These are phyloP conservation scores for Stachybotrys elegans DNA, from an alignment of 2,329 filamentous ascomycete genomes.

Conservation along the genomic window DNA sequence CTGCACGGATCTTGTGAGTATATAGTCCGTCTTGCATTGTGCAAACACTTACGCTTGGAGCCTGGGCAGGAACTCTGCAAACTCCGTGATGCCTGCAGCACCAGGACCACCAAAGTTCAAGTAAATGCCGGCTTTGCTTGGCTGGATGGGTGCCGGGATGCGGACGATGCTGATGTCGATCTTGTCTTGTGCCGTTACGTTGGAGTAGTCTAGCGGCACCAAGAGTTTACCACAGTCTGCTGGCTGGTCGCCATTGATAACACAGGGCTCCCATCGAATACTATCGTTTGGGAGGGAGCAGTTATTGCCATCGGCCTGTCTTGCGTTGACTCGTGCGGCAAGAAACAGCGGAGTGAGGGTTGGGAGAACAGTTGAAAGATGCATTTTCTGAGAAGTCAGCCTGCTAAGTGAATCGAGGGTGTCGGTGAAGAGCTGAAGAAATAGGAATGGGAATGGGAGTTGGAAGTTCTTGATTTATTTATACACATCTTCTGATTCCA, in stretches of 20 bases:
- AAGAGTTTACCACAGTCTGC: conserved; percentile 22
- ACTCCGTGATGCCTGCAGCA: background rate
- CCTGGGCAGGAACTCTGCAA: background rate
- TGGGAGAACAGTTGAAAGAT: too few species aligned
- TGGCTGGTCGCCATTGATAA: background rate
- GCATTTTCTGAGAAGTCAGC: too few species aligned
- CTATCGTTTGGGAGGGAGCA: too few species aligned
- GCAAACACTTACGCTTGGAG: background rate
- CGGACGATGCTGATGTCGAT: conserved; percentile 23
- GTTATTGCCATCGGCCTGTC: too few species aligned
- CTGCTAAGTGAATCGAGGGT: too few species aligned
- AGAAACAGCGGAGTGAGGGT: too few species aligned
- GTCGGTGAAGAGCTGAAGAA: too few species aligned
- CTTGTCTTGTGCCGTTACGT: conserved; percentile 15
- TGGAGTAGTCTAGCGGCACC: conserved; percentile 32
- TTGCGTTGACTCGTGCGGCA: too few species aligned
- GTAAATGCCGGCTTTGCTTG: conserved; percentile 26
- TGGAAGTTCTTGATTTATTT: too few species aligned
- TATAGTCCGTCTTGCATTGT: background rate
- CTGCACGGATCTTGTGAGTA: background rate
- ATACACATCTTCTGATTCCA: too few species aligned
- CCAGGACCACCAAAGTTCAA: conserved; percentile 31
- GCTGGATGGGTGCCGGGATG: conserved; percentile 18
- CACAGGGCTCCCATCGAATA: background rate
- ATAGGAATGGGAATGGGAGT: too few species aligned